Evolutionary conservation across 1,139 yeast genomes (phyloP), one percentile per base, ranked within the genome.

Genomic region (Trichomonascaceae sp.): DNA sequence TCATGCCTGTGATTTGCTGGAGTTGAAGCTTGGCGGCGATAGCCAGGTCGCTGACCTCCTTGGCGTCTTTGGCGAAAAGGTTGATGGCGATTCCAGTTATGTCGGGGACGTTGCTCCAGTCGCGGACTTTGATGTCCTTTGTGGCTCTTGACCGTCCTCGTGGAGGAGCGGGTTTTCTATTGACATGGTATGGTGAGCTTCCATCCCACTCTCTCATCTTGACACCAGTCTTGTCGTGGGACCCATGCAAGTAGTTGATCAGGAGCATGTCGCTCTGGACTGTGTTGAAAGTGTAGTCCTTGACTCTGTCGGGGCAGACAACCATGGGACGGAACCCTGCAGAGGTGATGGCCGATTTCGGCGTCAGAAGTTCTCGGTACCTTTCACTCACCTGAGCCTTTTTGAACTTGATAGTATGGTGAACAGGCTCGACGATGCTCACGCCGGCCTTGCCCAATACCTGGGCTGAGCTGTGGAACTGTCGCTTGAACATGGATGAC

Each of bases 1-100:
- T 82, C 44, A 70, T 76, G 43, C 94, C 94, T 23, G 98, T 87
- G 50, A 92, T 80, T 56, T 89, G 97, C 45, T 93, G 93, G 37
- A 92, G 57, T 57, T 82, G 93, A 42, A 84, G 66, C 42, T 76
- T 66, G 13, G 93, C 84, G 25, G 89, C 71, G 39, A 87, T 72
- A 32, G 85, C 82, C 41, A 76, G 67, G 62, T 85, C 76, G 30
- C 75, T 69, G 47, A 78, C 76, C 40, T 71, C 76, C 46, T 74
- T 71, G 9, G 95, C 89, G 34, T 74, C 75, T 44, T 73, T 74
- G 36, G 74, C 87, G 52, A 74, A 87, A 46, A 93, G 72, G 56
- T 82, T 84, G 46, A 92, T 60, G 29, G 71, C 67, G 31, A 89
- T 68, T 11, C 72, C 67, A 37, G 69, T 67, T 35, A 92, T 61